phyloP scores from a whole-genome alignment of 2,329 filamentous ascomycete species.

The Penicillium brevicompactum region DNA sequence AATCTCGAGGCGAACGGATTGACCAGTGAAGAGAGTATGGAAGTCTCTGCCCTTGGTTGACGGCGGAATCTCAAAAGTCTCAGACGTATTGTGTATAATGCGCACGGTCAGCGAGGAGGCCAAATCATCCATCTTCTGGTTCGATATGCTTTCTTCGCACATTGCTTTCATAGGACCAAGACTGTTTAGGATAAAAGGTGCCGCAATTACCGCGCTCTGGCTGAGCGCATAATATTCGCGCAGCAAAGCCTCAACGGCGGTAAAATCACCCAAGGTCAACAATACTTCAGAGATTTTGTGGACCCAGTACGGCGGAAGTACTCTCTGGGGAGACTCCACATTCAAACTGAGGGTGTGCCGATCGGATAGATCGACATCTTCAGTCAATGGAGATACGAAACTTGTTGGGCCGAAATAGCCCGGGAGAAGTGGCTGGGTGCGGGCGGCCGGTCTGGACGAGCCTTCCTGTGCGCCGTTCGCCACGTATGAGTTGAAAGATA shows the following conservation, averaged over 20 bases:
- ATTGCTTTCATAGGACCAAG: slow-evolving; percentile 25
- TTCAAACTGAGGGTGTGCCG: slow-evolving; percentile 13
- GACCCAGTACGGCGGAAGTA: slow-evolving; percentile 25
- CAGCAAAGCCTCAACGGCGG: slow-evolving; percentile 20
- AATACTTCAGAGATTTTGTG: slow-evolving; percentile 22
- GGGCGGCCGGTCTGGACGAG: slow-evolving; percentile 2
- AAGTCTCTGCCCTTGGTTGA: slow-evolving; percentile 36
- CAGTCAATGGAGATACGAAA: slow-evolving; percentile 31
- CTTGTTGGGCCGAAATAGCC: slow-evolving; percentile 40
- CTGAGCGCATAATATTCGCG: slow-evolving; percentile 26
- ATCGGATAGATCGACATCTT: slow-evolving; percentile 23
- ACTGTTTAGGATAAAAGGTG: slow-evolving; percentile 37
- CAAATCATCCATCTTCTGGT: slow-evolving; percentile 11
- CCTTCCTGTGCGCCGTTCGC: slow-evolving; percentile 1
- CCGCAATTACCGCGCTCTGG: slow-evolving; percentile 39
- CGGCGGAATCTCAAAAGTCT: slow-evolving; percentile 22
- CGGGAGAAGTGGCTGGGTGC: slow-evolving; percentile 20
- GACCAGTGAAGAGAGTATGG: slow-evolving; percentile 40
- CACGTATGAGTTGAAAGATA: not conserved
- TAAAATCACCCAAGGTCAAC: slow-evolving; percentile 17
- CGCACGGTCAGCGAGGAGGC: slow-evolving; percentile 10
- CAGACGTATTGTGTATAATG: slow-evolving; percentile 32
- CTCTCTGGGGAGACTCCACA: slow-evolving; percentile 9
- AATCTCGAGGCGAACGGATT: slow-evolving; percentile 41
- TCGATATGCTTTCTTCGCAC: slow-evolving; percentile 13